Conservation (phyloP, 345 rosid species). For the Hevea brasiliensis region DNA sequence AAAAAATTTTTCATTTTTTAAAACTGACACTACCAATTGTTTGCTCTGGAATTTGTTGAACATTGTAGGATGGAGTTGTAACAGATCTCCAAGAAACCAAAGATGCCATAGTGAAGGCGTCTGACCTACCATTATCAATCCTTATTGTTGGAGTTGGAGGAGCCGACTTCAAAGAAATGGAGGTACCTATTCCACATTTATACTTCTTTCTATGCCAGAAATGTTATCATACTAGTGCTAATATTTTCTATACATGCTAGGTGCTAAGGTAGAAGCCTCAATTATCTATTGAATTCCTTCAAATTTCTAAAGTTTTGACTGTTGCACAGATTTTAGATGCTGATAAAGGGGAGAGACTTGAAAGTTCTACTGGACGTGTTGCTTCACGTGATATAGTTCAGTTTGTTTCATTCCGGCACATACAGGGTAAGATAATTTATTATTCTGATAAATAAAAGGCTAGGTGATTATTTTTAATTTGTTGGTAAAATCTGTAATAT, state of each 20-base stretch:
- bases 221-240: background rate
- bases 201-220: background rate
- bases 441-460: background rate
- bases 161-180: slow-evolving; percentile 99
- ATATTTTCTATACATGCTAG: background rate
- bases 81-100: slow-evolving; percentile 96
- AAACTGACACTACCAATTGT: background rate
- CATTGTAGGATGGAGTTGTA: slow-evolving; percentile 80
- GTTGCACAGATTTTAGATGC: slow-evolving; percentile 67
- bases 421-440: slow-evolving; percentile 56
- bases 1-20: background rate
- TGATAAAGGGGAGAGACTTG: slow-evolving; percentile 85
- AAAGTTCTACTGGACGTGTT: slow-evolving; percentile 76
- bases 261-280: background rate
- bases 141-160: slow-evolving; percentile 97
- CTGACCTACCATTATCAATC: slow-evolving; percentile 86
- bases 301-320: background rate
- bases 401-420: slow-evolving; percentile 74
- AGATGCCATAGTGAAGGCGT: slow-evolving; percentile 89
- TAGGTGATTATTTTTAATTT: background rate
- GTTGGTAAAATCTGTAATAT: background rate
- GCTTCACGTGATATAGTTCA: slow-evolving; percentile 96
- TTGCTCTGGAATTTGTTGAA: slow-evolving; percentile 15
- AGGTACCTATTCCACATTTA: slow-evolving; percentile 46
- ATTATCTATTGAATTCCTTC: background rate